These are phyloP conservation scores for Skeletonema marinoi DNA, from an alignment of 108 stramenopile species.

Conservation along the genomic window DNA sequence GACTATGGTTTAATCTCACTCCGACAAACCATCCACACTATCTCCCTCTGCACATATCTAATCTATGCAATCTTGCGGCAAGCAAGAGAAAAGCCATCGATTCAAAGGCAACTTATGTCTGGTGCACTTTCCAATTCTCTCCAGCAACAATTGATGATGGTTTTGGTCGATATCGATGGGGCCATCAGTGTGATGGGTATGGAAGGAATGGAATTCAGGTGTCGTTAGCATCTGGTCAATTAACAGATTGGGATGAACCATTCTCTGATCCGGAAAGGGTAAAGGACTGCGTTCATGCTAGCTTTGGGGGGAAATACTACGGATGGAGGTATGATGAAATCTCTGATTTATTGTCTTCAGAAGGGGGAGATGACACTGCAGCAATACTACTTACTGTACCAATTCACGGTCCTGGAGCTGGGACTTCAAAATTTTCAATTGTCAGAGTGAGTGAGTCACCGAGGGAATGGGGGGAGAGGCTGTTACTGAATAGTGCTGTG, in stretches of 20 bases:
- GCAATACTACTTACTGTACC: slow-evolving; percentile 69
- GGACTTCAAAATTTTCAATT: slow-evolving; percentile 58
- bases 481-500: slow-evolving; percentile 61
- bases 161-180: slow-evolving; percentile 61
- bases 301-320: slow-evolving; percentile 70
- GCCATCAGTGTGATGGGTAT: slow-evolving; percentile 53
- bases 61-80: slow-evolving; percentile 54
- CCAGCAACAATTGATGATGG: slow-evolving; percentile 57
- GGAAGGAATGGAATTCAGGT: slow-evolving; percentile 51
- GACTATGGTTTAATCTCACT: slow-evolving; percentile 39
- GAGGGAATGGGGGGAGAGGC: slow-evolving; percentile 68
- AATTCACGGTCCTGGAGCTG: slow-evolving; percentile 52
- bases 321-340: slow-evolving; percentile 45
- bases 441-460: slow-evolving; percentile 74
- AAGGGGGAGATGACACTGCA: slow-evolving; percentile 23
- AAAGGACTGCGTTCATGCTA: slow-evolving; percentile 39
- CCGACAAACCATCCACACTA: slow-evolving; percentile 40
- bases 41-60: slow-evolving; percentile 65
- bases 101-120: slow-evolving; percentile 54
- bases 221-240: slow-evolving; percentile 35
- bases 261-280: slow-evolving; percentile 51
- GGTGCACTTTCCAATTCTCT: slow-evolving; percentile 63
- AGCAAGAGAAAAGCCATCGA: slow-evolving; percentile 51
- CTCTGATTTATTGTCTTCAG: background rate
- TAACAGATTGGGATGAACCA: slow-evolving; percentile 27